Conservation (phyloP, 768 basidiomycete species). For the Psilocybe cyanescens region DNA sequence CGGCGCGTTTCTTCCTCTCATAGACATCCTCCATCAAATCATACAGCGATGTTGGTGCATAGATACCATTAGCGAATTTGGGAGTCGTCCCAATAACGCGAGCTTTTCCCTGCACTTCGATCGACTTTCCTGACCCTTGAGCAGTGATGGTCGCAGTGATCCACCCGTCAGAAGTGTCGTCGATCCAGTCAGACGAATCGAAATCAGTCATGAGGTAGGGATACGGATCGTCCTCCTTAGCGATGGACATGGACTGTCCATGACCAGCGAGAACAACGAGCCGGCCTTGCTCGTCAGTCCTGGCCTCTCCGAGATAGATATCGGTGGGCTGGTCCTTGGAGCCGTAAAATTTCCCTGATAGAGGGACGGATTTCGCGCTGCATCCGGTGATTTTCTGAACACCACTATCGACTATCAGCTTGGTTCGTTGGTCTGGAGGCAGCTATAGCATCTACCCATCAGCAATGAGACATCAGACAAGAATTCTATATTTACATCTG, state of each 20-base stretch:
- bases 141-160: constrained; percentile 25
- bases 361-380: constrained; percentile 15
- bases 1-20: constrained; percentile 13
- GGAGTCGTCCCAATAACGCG: constrained; percentile 30
- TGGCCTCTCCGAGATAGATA: constrained; percentile 20
- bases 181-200: constrained; percentile 37
- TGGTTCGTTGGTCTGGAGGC: constrained; percentile 18
- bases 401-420: constrained; percentile 25
- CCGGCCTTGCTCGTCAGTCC: constrained; percentile 29
- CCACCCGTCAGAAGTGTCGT: constrained; percentile 36
- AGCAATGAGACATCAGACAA: neutral
- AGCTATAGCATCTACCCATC: constrained; percentile 5
- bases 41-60: constrained; percentile 32
- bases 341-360: constrained; percentile 5
- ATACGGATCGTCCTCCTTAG: constrained; percentile 16
- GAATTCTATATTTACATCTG: constrained; percentile 16
- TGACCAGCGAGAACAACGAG: constrained; percentile 34
- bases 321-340: constrained; percentile 10
- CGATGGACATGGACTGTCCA: constrained; percentile 25
- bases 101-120: constrained; percentile 5
- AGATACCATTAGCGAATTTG: constrained; percentile 32
- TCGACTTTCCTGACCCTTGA: neutral
- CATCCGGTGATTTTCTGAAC: constrained; percentile 3
- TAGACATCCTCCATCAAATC: constrained; percentile 35
- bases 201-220: constrained; percentile 27